Evolutionary conservation across 108 stramenopile species (phyloP).

Genomic region (Cylindrotheca closterium): DNA sequence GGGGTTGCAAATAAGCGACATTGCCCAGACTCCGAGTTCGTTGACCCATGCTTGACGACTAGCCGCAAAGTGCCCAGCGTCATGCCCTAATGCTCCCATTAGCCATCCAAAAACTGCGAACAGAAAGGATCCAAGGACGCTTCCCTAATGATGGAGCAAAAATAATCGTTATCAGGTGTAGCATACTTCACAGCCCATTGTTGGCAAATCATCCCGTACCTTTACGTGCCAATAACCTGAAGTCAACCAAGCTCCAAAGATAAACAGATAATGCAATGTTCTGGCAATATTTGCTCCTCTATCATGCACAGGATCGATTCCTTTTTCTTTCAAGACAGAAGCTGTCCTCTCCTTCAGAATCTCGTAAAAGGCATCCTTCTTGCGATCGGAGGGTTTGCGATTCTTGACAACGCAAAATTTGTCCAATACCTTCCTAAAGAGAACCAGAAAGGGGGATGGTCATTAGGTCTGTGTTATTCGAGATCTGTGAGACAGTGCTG

Average conservation of each 20-base stretch:
- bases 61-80: constrained; percentile 64
- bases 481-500: too few species aligned
- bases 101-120: constrained; percentile 62
- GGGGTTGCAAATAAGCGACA: constrained; percentile 60
- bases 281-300: constrained; percentile 31
- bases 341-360: constrained; percentile 34
- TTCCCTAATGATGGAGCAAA: constrained; percentile 31
- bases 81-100: constrained; percentile 63
- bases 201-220: too few species aligned
- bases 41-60: constrained; percentile 35
- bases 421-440: constrained; percentile 28
- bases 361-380: constrained; percentile 47
- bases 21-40: constrained; percentile 45
- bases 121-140: constrained; percentile 36
- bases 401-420: constrained; percentile 19
- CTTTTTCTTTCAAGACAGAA: constrained; percentile 20
- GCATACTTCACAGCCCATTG: too few species aligned
- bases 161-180: too few species aligned
- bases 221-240: constrained; percentile 32
- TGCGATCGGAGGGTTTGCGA: background rate
- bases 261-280: constrained; percentile 30
- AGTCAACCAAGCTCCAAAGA: constrained; percentile 8
- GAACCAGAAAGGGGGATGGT: constrained; percentile 48
- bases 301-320: constrained; percentile 44
- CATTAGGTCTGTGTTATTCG: too few species aligned